Conservation (phyloP, 2,329 filamentous ascomycete genomes). For the Tolypocladium album region DNA sequence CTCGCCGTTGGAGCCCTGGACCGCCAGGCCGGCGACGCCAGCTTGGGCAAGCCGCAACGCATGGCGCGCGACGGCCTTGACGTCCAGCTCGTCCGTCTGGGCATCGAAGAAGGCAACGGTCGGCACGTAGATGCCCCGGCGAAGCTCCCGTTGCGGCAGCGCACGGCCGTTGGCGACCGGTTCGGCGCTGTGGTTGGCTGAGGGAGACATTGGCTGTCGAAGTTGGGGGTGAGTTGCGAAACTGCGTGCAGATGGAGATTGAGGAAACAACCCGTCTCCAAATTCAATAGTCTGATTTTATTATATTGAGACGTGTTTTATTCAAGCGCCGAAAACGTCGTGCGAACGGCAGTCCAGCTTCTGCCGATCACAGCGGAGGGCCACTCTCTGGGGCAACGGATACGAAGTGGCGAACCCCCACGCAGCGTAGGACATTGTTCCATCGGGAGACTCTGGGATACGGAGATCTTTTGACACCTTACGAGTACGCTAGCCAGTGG, state of each 20-base stretch:
- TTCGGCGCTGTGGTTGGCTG: background rate
- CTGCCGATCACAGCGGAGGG: background rate
- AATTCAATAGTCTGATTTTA: background rate
- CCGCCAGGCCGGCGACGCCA: constrained; percentile 56
- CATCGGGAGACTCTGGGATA: background rate
- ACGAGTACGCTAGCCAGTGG: background rate
- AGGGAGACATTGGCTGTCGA: background rate
- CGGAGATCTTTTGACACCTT: background rate
- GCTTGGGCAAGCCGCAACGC: constrained; percentile 50
- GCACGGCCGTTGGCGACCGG: background rate
- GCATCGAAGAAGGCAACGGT: constrained; percentile 50
- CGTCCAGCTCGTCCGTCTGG: constrained; percentile 49
- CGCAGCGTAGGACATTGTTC: background rate
- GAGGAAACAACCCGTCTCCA: background rate
- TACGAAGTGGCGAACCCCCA: background rate
- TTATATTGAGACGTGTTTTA: background rate
- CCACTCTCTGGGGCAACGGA: background rate
- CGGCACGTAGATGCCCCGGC: constrained; percentile 45
- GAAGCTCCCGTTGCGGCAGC: background rate
- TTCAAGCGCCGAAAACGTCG: background rate
- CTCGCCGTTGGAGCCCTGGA: constrained; percentile 64
- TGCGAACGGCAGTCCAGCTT: background rate
- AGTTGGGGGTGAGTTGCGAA: background rate
- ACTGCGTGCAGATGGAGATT: too few species aligned
- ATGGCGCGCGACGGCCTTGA: constrained; percentile 35